Evolutionary conservation across 805 yeast species (phyloP).

Genomic region (Citeromyces nyonsensis): DNA sequence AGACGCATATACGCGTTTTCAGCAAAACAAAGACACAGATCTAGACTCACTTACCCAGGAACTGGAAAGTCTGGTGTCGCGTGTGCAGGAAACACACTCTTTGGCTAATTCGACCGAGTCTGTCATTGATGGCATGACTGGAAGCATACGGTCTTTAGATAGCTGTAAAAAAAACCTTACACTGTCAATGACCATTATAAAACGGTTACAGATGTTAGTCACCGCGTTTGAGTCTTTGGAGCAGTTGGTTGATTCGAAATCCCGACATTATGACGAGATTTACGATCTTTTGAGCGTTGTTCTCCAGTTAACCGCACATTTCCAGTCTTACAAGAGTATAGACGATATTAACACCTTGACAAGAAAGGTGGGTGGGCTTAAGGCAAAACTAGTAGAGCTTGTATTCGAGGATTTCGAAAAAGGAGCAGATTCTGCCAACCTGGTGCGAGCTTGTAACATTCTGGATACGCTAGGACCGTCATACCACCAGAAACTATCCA

Average conservation of each 20-base stretch:
- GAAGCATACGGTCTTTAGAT: slow-evolving; percentile 66
- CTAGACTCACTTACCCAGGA: slow-evolving; percentile 15
- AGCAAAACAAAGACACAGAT: slow-evolving; percentile 7
- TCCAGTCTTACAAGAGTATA: slow-evolving; percentile 70
- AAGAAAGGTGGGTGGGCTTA: slow-evolving; percentile 40
- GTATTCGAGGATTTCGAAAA: slow-evolving; percentile 61
- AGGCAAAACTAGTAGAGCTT: slow-evolving; percentile 47
- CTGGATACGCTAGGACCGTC: slow-evolving; percentile 48
- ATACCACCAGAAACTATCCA: slow-evolving; percentile 41
- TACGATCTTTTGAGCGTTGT: slow-evolving; percentile 53
- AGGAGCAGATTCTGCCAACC: slow-evolving; percentile 12
- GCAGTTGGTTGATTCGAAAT: slow-evolving; percentile 19
- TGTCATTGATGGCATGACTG: slow-evolving; percentile 55
- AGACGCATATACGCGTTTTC: slow-evolving; percentile 13
- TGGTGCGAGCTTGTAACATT: slow-evolving; percentile 54
- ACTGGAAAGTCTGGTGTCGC: slow-evolving; percentile 21
- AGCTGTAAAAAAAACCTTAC: slow-evolving; percentile 74
- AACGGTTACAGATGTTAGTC: slow-evolving; percentile 75
- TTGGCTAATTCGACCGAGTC: slow-evolving; percentile 40
- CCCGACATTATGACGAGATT: slow-evolving; percentile 31
- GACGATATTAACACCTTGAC: slow-evolving; percentile 61
- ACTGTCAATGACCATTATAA: slow-evolving; percentile 70
- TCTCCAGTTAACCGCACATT: slow-evolving; percentile 53
- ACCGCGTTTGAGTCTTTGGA: slow-evolving; percentile 55
- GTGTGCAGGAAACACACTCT: slow-evolving; percentile 28